A percentile compares a stretch with the other conserved stretches of the same genome.
phyloP scores from a whole-genome alignment of 148 eudicot species.

The Cornus controversa region DNA sequence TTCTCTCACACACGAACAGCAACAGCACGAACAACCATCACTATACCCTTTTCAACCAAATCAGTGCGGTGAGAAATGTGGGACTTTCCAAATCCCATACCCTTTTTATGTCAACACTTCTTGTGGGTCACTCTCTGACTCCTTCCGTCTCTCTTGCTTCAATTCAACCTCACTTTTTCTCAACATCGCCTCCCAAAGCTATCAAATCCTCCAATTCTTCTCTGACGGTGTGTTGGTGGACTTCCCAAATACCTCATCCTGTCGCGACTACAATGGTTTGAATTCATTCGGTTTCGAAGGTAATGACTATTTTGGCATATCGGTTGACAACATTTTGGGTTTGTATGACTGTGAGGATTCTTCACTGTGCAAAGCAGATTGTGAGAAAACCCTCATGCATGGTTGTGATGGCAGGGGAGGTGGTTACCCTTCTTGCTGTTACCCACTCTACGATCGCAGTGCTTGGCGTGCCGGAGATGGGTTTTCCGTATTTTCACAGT shows the following conservation, averaged over 20 bases:
- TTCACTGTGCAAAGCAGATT: slow-evolving; percentile 63
- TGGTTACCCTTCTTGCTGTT: slow-evolving; percentile 58
- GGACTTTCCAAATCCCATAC: slow-evolving; percentile 43
- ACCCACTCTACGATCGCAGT: slow-evolving; percentile 58
- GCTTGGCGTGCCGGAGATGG: slow-evolving; percentile 51
- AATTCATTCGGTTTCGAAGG: slow-evolving; percentile 54
- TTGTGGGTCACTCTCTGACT: slow-evolving; percentile 19
- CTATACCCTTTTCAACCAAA: slow-evolving; percentile 6
- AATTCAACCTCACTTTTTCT: slow-evolving; percentile 56
- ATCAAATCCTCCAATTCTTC: slow-evolving; percentile 62
- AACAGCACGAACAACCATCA: too few relatives aligned
- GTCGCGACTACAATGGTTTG: slow-evolving; percentile 56
- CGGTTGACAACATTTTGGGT: slow-evolving; percentile 66
- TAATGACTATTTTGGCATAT: slow-evolving; percentile 55
- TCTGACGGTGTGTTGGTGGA: slow-evolving; percentile 66
- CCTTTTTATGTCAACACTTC: slow-evolving; percentile 57
- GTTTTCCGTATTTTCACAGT: slow-evolving; percentile 51
- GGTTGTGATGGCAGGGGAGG: background rate
- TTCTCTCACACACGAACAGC: too few relatives aligned
- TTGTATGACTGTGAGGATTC: slow-evolving; percentile 85
- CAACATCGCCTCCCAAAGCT: slow-evolving; percentile 42
- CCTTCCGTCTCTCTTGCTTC: slow-evolving; percentile 56
- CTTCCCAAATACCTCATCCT: slow-evolving; percentile 42
- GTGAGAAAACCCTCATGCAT: slow-evolving; percentile 29
- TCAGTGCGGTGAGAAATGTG: slow-evolving; percentile 57